Evolutionary conservation across 116 monocot genomes (phyloP).

Genomic region (Iris pallida): DNA sequence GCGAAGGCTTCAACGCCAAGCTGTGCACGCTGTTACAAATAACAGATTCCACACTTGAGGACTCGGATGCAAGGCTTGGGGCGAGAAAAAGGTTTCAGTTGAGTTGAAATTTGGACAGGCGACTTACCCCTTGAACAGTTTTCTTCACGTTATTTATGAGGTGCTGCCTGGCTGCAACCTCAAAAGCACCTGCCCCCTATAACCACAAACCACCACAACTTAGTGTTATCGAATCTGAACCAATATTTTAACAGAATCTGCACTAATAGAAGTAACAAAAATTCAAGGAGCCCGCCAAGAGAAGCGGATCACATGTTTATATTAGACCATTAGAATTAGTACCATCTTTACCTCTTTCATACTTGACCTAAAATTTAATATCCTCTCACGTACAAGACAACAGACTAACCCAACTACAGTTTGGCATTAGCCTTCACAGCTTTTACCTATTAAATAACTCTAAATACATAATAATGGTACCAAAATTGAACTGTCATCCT

Average conservation of each 20-base stretch:
- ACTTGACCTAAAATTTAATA: no score
- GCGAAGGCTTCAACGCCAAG: conserved; percentile 98
- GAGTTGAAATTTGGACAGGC: neutral
- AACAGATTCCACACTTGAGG: neutral
- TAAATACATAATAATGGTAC: no score
- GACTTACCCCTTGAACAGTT: conserved; percentile 83
- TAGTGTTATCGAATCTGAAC: neutral
- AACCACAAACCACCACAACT: neutral
- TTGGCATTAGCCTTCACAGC: no score
- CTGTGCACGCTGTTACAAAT: conserved; percentile 73
- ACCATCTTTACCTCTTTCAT: no score
- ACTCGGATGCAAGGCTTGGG: neutral
- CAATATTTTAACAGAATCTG: no score
- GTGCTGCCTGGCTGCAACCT: conserved; percentile 92
- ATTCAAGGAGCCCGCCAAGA: neutral
- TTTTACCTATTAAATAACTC: no score
- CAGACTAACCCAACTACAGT: no score
- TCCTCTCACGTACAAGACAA: no score
- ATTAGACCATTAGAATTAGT: no score
- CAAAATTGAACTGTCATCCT: no score
- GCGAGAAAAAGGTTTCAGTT: neutral
- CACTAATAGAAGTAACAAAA: neutral
- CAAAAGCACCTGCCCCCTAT: conserved; percentile 98
- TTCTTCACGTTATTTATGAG: conserved; percentile 90
- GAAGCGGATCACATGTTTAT: neutral